Conservation (phyloP, 495 filamentous ascomycete genomes). For the Cudoniella acicularis region DNA sequence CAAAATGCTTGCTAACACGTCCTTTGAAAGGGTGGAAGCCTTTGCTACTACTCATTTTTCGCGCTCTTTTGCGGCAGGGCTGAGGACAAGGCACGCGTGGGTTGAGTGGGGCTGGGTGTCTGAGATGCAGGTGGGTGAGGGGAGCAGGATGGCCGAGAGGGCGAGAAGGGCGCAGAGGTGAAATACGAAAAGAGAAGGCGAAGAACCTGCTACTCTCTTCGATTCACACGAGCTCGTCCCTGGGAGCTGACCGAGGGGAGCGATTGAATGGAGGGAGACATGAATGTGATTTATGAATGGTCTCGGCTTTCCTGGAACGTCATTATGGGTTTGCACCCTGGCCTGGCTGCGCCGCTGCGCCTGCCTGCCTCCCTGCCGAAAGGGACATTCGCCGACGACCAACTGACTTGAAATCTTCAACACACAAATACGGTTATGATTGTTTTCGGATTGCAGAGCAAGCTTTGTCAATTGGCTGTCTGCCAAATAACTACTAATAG, state of each 20-base stretch:
- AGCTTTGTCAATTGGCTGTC: too few relatives aligned
- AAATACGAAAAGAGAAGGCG: too few relatives aligned
- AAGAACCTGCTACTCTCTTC: background rate
- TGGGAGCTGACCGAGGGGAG: background rate
- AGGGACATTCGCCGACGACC: too few relatives aligned
- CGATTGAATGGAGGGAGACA: background rate
- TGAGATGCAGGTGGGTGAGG: background rate
- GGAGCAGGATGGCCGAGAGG: background rate
- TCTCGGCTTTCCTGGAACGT: conserved; percentile 5
- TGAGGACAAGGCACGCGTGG: background rate
- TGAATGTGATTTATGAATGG: background rate
- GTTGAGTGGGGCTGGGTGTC: background rate
- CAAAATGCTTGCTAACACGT: conserved; percentile 36
- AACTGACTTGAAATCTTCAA: too few relatives aligned
- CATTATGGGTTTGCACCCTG: background rate
- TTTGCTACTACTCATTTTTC: conserved; percentile 20
- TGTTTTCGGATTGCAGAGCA: too few relatives aligned
- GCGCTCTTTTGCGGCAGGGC: background rate
- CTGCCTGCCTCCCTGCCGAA: background rate
- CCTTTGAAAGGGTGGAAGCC: conserved; percentile 42
- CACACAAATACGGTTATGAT: too few relatives aligned
- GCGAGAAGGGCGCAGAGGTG: too few relatives aligned
- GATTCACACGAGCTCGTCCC: background rate
- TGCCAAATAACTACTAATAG: too few relatives aligned
- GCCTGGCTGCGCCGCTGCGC: background rate